A percentile compares a stretch with the other conserved stretches of the same genome.
Evolutionary conservation across 169 alveolate species (phyloP).

Genomic region (Plasmodium inui): DNA sequence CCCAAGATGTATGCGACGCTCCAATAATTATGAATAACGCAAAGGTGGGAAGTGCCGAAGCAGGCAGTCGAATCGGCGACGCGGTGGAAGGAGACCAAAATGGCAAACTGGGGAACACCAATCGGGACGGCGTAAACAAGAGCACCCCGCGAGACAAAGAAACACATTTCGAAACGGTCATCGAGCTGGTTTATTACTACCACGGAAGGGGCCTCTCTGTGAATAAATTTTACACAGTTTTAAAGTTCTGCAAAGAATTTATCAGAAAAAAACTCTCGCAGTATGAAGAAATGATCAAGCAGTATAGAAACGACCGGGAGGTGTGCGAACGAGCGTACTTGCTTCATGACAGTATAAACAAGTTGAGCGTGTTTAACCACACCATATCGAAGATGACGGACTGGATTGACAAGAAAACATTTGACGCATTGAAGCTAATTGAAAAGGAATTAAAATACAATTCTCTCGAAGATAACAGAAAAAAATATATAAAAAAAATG

Average conservation of each 20-base stretch:
- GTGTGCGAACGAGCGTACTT: constrained; percentile 48
- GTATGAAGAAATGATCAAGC: constrained; percentile 68
- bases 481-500: constrained; percentile 52
- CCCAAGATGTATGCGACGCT: neutral
- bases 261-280: constrained; percentile 43
- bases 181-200: constrained; percentile 62
- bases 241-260: constrained; percentile 61
- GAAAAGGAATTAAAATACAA: constrained; percentile 70
- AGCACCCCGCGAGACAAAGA: neutral
- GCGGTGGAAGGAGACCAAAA: neutral
- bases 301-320: constrained; percentile 46
- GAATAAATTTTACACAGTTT: constrained; percentile 49
- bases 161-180: constrained; percentile 46
- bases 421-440: constrained; percentile 64
- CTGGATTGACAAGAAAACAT: constrained; percentile 71
- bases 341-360: constrained; percentile 44
- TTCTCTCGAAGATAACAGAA: constrained; percentile 74
- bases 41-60: neutral
- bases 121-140: neutral
- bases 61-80: neutral
- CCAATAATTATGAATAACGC: neutral
- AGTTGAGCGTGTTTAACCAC: constrained; percentile 53
- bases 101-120: neutral
- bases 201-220: constrained; percentile 33
- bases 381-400: constrained; percentile 67